These are phyloP conservation scores for Entoloma clypeatum DNA, from an alignment of 1,284 basidiomycete genomes.

Conservation along the genomic window DNA sequence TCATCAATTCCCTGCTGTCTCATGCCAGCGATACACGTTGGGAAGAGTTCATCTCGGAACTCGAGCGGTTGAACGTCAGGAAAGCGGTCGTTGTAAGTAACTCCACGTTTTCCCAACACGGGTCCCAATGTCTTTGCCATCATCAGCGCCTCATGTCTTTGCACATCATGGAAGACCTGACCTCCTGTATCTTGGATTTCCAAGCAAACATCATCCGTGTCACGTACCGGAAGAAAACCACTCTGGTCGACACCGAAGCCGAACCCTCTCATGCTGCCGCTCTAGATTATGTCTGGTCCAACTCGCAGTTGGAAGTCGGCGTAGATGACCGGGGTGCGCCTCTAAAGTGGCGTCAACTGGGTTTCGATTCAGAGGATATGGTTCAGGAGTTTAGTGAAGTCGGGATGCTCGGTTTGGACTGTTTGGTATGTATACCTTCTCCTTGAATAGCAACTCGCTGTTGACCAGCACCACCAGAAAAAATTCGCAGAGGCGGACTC, in stretches of 20 bases:
- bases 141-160: constrained; percentile 80
- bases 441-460: background rate
- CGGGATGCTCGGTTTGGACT: constrained; percentile 84
- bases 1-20: constrained; percentile 83
- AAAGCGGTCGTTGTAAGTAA: constrained; percentile 77
- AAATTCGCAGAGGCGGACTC: constrained; percentile 70
- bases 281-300: constrained; percentile 71
- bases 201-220: constrained; percentile 86
- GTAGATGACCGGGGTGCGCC: constrained; percentile 43
- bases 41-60: constrained; percentile 72
- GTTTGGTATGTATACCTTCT: constrained; percentile 53
- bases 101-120: constrained; percentile 1
- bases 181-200: constrained; percentile 86
- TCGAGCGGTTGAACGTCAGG: constrained; percentile 78
- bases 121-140: constrained; percentile 2
- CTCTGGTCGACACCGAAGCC: constrained; percentile 66
- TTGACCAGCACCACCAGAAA: constrained; percentile 39
- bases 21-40: constrained; percentile 75
- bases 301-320: constrained; percentile 55
- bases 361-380: constrained; percentile 78
- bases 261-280: constrained; percentile 60
- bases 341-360: constrained; percentile 76
- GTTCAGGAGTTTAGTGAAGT: constrained; percentile 80
- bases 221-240: constrained; percentile 77
- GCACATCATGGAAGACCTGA: constrained; percentile 81